Evolutionary conservation across 495 filamentous ascomycete species (phyloP), one percentile per base, ranked within the genome.

Genomic region (Stereocaulon alpinum): DNA sequence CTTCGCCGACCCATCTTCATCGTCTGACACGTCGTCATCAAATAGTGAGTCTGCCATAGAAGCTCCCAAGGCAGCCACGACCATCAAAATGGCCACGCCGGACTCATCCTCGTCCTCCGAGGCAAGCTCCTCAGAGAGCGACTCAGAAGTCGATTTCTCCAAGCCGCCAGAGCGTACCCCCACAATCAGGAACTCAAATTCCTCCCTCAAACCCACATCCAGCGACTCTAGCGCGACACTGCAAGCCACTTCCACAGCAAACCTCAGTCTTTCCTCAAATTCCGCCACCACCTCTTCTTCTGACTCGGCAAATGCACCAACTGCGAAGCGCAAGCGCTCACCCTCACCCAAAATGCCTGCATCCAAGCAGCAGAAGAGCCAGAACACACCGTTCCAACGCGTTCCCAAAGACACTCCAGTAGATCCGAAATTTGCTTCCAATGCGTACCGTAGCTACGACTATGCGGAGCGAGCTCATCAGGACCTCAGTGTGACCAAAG

Each of bases 391-490:
- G 37, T 64, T 72, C 63, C 55, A 69, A 32, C 49, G 63, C 49
- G 29, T 68, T 24, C 63, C 70, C 45, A 18, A 68, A 40, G 48
- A 56, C 59, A 61, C 63, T 24, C 32, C 58, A 22, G 55, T 72
- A 18, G 86, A 91, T 66, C 78, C 80, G 15, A 70, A 77, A 48
- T 77, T 84, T 57, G 69, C 76, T 1, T 78, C 74, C 27, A 96
- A 93, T 73, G 78, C 79, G 5, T 96, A 91, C 69, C 77, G 86
- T 37, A 72, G 82, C 5, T 89, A 95, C 64, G 89, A 89, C 41
- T 99, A 96, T 68, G 91, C 91, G 6, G 84, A 92, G 55, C 83
- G 83, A 55, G 94, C 94, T 40, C 87, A 87, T 64, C 79, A 86
- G 59, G 92, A 96, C 69, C 73, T 99, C 52, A 88, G 86, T 32